Evolutionary conservation across 345 rosid species (phyloP), one percentile per base, ranked within the genome.

Genomic region (Xanthoceras sorbifolium): DNA sequence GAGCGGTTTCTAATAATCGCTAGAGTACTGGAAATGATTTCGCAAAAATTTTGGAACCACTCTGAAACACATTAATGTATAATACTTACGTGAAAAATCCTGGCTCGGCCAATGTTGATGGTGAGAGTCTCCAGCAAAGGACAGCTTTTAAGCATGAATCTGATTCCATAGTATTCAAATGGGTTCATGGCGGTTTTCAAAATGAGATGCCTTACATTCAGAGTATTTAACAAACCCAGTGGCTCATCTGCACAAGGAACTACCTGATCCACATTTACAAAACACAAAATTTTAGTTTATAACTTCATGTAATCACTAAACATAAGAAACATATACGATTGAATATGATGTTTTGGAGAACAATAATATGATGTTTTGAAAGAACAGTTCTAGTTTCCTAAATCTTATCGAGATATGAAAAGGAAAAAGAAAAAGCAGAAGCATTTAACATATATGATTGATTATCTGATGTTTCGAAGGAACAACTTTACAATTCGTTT

Each of bases 131-230:
- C 76, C 2, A 88, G 48, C 0, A 9, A 0, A 1, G 75, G 86
- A 20, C 84, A 85, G 25, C 87, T 83, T 0, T 64, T 20, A 0
- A 86, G 67, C 78, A 90, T 78, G 69, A 88, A 74, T 10, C 42
- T 78, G 18, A 84, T 79, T 9, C 92, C 94, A 17, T 46, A 54
- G 5, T 74, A 83, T 66, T 85, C 90, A 23, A 79, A 62, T 0
- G 6, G 9, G 12, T 79, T 82, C 83, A 84, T 0, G 23, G 74
- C 68, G 1, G 85, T 75, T 20, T 83, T 85, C 74, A 88, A 4
- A 18, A 72, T 85, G 50, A 88, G 62, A 76, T 83, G 84, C 25
- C 74, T 31, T 22, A 80, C 82, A 7, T 83, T 5, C 54, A 85
- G 4, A 0, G 80, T 76, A 14, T 20, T 6, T 46, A 73, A 63